Conservation (phyloP, 805 yeast species). For the Candida xiaguanensis region DNA sequence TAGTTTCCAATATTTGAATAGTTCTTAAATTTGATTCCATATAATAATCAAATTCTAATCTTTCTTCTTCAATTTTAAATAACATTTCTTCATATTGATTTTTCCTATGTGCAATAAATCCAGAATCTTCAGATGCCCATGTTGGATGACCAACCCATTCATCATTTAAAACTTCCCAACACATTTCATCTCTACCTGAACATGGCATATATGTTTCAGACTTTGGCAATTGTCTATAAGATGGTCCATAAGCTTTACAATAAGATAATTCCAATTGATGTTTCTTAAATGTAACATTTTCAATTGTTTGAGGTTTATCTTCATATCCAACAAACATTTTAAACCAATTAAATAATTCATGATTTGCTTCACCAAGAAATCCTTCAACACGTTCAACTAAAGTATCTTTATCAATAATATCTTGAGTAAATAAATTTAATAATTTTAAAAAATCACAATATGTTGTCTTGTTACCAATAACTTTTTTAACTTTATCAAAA, state of each 20-base stretch:
- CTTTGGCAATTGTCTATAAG: constrained; percentile 88
- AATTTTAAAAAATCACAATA: constrained; percentile 91
- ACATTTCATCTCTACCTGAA: constrained; percentile 97
- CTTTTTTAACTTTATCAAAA: constrained; percentile 88
- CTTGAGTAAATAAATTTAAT: constrained; percentile 83
- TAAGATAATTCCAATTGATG: constrained; percentile 85
- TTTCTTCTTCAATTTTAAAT: constrained; percentile 93
- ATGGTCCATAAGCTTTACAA: constrained; percentile 94
- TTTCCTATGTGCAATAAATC: constrained; percentile 97
- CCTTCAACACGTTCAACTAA: constrained; percentile 81
- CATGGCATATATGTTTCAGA: constrained; percentile 96
- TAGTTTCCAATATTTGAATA: constrained; percentile 91
- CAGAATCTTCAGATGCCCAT: constrained; percentile 99
- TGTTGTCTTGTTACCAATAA: constrained; percentile 81
- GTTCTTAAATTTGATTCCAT: constrained; percentile 95
- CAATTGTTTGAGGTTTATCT: constrained; percentile 81
- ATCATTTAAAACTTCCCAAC: constrained; percentile 97
- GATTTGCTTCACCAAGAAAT: constrained; percentile 72
- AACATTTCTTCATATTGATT: constrained; percentile 96
- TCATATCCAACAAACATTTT: constrained; percentile 86
- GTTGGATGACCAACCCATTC: constrained; percentile 99
- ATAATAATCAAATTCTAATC: constrained; percentile 94
- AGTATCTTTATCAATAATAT: constrained; percentile 77
- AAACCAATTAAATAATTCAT: constrained; percentile 86
- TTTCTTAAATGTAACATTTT: constrained; percentile 81